Evolutionary conservation across 2,329 filamentous ascomycete genomes (phyloP), one percentile per base, ranked within the genome.

Genomic region (Colletotrichum tanaceti): DNA sequence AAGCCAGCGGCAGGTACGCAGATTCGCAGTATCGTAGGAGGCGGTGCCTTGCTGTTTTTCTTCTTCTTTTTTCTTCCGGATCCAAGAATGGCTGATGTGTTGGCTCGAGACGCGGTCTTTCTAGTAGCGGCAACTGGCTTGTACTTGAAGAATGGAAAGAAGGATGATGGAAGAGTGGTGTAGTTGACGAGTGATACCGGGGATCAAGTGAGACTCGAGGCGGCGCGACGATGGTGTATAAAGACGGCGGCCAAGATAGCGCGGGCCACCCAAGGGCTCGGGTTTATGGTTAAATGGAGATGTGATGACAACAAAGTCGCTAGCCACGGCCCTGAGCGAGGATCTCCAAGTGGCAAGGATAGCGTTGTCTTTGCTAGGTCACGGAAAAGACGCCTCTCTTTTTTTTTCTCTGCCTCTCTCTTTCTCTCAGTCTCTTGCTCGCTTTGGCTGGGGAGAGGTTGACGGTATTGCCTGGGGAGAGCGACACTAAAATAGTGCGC

Each of bases 1-100:
- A 65, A 77, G 73, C 77, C 76, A 77, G 73, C 66, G 46, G 41
- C 32, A 43, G 58, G 50, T 67, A 62, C 57, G 63, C 64, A 58
- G 67, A 57, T 63, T 70, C 57, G 52, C 59, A 54, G 43, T n/a
- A 70, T 70, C 57, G 52, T 63, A 54, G 43, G 22, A 70, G 47
- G 43, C 62, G 52, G 41, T 71, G 46, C 53, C 39, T 54, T 52
- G 41, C 53, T 63, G 32, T 47, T 50, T 44, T 22, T 32, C 7
- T 32, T 10, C 39, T 54, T 52, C 38, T 53, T 35, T 10, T 35
- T 35, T 7, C 7, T 49, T 64, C 65, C 65, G 52, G 55, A 44
- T 49, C 41, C 58, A 63, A 58, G 41, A 52, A 47, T 41, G 41
- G 66, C 52, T 16, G 62, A 55, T 46, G 58, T 44, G 35, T 32